phyloP scores from a whole-genome alignment of 1,139 yeast genomes.

The Saccharomyces pastorianus region DNA sequence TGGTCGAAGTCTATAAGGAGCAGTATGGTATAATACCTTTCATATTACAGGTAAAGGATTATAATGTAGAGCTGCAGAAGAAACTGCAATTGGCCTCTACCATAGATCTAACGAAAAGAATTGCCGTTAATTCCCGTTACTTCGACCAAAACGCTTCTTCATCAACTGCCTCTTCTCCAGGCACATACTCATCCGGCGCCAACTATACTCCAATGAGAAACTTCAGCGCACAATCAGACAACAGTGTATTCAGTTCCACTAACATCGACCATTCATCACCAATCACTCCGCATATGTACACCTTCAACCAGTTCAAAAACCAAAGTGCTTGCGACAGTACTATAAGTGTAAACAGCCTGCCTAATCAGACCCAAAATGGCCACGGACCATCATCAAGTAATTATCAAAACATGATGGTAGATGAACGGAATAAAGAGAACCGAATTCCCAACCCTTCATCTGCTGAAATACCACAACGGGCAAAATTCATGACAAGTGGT shows the following conservation, averaged over 20 bases:
- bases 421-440: slow-evolving; percentile 3
- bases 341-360: slow-evolving; percentile 21
- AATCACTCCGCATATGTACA: slow-evolving; percentile 23
- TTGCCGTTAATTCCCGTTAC: slow-evolving; percentile 14
- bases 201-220: slow-evolving; percentile 22
- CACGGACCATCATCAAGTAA: neutral
- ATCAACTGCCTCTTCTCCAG: slow-evolving; percentile 15
- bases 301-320: slow-evolving; percentile 21
- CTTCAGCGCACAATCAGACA: slow-evolving; percentile 22
- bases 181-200: slow-evolving; percentile 8
- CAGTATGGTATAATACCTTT: slow-evolving; percentile 22
- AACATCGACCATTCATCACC: slow-evolving; percentile 20
- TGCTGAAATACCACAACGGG: neutral
- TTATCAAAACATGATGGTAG: neutral
- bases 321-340: slow-evolving; percentile 23
- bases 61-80: slow-evolving; percentile 22
- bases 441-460: neutral
- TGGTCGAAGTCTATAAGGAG: slow-evolving; percentile 25
- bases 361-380: slow-evolving; percentile 9
- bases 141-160: slow-evolving; percentile 8
- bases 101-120: slow-evolving; percentile 21
- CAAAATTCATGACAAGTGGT: neutral
- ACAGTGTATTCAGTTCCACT: slow-evolving; percentile 21
- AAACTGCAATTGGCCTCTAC: slow-evolving; percentile 24
- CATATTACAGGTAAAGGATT: slow-evolving; percentile 21